Evolutionary conservation across 1,139 yeast species (phyloP).

Genomic region (Scheffersomyces cryptocercus): DNA sequence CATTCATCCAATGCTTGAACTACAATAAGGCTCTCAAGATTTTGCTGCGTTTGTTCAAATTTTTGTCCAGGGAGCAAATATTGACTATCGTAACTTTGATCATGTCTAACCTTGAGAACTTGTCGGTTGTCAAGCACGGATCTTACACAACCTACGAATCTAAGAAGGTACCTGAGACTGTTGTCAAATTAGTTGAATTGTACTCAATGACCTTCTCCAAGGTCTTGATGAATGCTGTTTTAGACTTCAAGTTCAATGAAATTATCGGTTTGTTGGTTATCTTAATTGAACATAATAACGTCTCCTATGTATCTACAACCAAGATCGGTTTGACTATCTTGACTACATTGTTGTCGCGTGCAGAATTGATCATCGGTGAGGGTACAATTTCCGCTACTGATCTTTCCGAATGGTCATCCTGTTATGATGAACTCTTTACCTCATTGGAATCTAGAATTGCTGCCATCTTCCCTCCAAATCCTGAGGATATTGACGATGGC

Average conservation of each 20-base stretch:
- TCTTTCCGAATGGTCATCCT: slow-evolving; percentile 72
- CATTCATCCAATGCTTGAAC: slow-evolving; percentile 81
- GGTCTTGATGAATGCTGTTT: slow-evolving; percentile 79
- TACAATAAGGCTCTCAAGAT: slow-evolving; percentile 88
- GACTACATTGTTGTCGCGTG: slow-evolving; percentile 87
- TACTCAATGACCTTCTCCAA: slow-evolving; percentile 85
- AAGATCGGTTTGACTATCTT: slow-evolving; percentile 85
- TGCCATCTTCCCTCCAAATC: slow-evolving; percentile 78
- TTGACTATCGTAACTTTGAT: slow-evolving; percentile 76
- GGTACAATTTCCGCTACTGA: slow-evolving; percentile 60
- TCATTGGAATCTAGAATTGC: slow-evolving; percentile 77
- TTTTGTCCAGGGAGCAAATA: slow-evolving; percentile 75
- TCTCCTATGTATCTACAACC: slow-evolving; percentile 75
- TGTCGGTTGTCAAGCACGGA: slow-evolving; percentile 77
- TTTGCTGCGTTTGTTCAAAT: slow-evolving; percentile 85
- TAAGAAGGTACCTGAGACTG: slow-evolving; percentile 52
- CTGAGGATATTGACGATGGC: slow-evolving; percentile 61
- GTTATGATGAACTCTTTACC: slow-evolving; percentile 81
- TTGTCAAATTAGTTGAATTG: slow-evolving; percentile 69
- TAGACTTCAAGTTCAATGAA: slow-evolving; percentile 80
- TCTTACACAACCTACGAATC: slow-evolving; percentile 68
- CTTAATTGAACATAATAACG: slow-evolving; percentile 69
- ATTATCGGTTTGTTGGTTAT: slow-evolving; percentile 80
- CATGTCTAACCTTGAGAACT: slow-evolving; percentile 78
- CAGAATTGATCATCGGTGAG: slow-evolving; percentile 90